Evolutionary conservation across 345 rosid genomes (phyloP), one percentile per base, ranked within the genome.

Genomic region (Carallia pectinifolia): DNA sequence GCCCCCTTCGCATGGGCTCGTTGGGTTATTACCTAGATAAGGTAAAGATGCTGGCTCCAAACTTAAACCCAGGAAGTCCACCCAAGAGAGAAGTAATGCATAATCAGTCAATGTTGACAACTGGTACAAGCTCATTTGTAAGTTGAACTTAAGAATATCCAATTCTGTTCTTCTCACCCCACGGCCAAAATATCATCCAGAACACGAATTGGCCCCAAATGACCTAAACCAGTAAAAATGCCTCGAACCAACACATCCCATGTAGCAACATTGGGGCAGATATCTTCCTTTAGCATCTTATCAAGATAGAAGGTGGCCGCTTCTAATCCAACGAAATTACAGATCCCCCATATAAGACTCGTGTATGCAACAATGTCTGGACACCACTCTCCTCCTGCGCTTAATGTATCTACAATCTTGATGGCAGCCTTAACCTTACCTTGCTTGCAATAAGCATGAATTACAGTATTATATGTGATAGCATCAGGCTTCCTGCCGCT

Each of bases 351-450:
- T 15, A 89, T 68, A 76, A 88, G 81, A 76, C 81, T 85, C 40
- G 91, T 88, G 76, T 89, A 78, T 36, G 98, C 84, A 66, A 80
- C 69, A 58, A 85, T 52, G 62, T 91, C 98, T 2, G 94, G 92
- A 68, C 39, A 59, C 94, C 89, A 88, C 59, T 76, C 74, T 59
- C 85, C 80, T 44, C 79, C 77, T 58, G 66, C 74, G 18, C 72
- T 81, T 71, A 72, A 68, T 36, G 48, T 73, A 67, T 89, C 85
- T 54, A 81, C 71, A 65, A 87, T 69, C 78, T 70, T 73, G 37
- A 76, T 79, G 23, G 89, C 89, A 9, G 47, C 65, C 66, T 83
- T 80, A 64, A 85, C 77, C 64, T 84, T 80, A 17, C 89, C 87
- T 64, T 68, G 83, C 76, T 75, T 84, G 73, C 87, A 85, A 74